Conservation (phyloP, 768 basidiomycete species). For the Suillus paluster region DNA sequence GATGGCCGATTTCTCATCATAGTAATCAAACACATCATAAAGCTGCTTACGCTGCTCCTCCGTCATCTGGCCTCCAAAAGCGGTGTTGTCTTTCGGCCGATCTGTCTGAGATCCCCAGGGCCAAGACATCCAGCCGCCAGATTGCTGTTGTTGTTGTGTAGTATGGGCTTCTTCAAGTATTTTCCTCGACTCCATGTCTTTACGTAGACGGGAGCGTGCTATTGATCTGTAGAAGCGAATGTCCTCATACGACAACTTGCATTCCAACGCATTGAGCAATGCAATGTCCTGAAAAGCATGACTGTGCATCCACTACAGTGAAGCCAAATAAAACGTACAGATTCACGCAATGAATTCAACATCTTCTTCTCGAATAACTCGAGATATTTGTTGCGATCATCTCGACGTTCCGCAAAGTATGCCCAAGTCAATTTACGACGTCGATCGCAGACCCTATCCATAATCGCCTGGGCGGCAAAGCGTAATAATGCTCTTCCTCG, state of each 20-base stretch:
- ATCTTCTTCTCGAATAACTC: constrained; percentile 81
- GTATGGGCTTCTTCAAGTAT: constrained; percentile 72
- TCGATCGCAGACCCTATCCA: constrained; percentile 82
- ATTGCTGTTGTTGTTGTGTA: constrained; percentile 51
- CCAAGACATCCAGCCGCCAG: constrained; percentile 74
- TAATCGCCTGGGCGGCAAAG: constrained; percentile 81
- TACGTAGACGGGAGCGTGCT: constrained; percentile 83
- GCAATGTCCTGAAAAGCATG: constrained; percentile 48
- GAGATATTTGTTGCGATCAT: constrained; percentile 86
- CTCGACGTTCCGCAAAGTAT: constrained; percentile 85
- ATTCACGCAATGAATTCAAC: constrained; percentile 52
- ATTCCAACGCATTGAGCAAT: constrained; percentile 69
- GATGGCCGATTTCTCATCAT: constrained; percentile 85
- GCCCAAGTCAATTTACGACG: constrained; percentile 90
- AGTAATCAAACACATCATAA: constrained; percentile 88
- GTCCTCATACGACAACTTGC: constrained; percentile 89
- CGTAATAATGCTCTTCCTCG: constrained; percentile 68
- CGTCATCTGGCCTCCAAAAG: constrained; percentile 74
- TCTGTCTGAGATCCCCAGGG: constrained; percentile 65
- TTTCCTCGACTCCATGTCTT: constrained; percentile 74
- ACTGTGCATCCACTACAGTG: not conserved
- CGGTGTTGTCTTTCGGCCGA: constrained; percentile 50
- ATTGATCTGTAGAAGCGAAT: constrained; percentile 97
- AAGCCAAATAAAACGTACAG: constrained; percentile 48
- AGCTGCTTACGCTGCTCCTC: constrained; percentile 90